Base-by-base conservation (phyloP, 1,284 basidiomycete genomes). In the Hypsizygus ulmarius region DNA sequence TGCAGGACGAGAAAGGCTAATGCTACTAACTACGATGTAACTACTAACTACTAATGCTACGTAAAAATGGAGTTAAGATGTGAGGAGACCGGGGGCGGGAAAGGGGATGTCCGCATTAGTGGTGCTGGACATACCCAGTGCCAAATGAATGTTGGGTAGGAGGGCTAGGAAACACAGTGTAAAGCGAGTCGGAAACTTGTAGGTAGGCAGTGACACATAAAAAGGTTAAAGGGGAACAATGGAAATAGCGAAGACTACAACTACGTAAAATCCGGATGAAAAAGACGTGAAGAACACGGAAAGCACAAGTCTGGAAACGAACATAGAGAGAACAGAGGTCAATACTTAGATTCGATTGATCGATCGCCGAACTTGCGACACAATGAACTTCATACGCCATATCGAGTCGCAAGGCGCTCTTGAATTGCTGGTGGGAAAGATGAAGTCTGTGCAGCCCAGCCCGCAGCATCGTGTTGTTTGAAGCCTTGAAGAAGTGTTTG, bases 401-500 rank as follows among this genome's bases (percentile, higher is more conserved):
- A 93, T 30, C 89, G 83, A 51, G 79, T 67, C 15, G 82, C 78
- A 39, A 93, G 73, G 44, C 87, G 81, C 59, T 89, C 84, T 67
- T 87, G 87, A 51, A 93, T 91, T 6, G 75, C 78, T 39, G 81
- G 81, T 27, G 91, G 91, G 71, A 93, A 90, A 9, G 78, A 74
- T 11, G 82, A 65, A 43, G 91, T 81, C 63, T 92, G 89, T 2
- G 79, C 79, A 19, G 79, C 75, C 90, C 90, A 93, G 21, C 84
- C 84, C 37, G 78, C 73, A 42, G 84, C 81, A 55, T 90, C 86
- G 67, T 93, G 89, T 55, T 85, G 79, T 72, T 91, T 90, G 75
- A 96, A 93, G 15, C 89, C 90, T 44, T 75, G 79, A 49, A 96
- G 69, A 50, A 96, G 78, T 64, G 84, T 76, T 63, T 85, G 81